These are phyloP conservation scores for Globisporangium echinulatum DNA, from an alignment of 352 stramenopile genomes.

Conservation along the genomic window DNA sequence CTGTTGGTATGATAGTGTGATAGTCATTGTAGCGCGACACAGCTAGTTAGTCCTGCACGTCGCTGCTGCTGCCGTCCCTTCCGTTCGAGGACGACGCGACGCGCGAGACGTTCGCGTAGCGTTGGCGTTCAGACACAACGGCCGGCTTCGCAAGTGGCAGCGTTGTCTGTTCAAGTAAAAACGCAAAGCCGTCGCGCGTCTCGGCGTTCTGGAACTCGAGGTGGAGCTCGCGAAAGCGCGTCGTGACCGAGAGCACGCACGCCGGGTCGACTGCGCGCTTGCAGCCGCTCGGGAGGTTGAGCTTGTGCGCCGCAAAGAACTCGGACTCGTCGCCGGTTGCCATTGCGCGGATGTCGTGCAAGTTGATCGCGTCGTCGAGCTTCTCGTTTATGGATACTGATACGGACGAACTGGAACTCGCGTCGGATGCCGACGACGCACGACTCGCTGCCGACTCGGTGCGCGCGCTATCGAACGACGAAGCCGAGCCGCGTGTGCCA, in stretches of 20 bases:
- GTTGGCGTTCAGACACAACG: slow-evolving; percentile 1
- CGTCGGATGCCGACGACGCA: slow-evolving; percentile 6
- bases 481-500: slow-evolving; percentile 21
- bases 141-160: slow-evolving; percentile 26
- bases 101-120: slow-evolving; percentile 11
- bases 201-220: slow-evolving; percentile 66
- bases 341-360: slow-evolving; percentile 52
- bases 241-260: slow-evolving; percentile 55
- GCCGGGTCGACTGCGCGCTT: slow-evolving; percentile 48
- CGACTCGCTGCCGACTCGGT: neutral
- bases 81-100: slow-evolving; percentile 4
- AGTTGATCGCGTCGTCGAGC: slow-evolving; percentile 53
- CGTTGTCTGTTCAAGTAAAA: slow-evolving; percentile 58
- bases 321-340: slow-evolving; percentile 32
- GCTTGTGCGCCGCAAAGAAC: slow-evolving; percentile 52
- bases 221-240: slow-evolving; percentile 59
- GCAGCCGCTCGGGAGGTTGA: slow-evolving; percentile 32
- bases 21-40: too few species aligned
- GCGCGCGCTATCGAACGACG: slow-evolving; percentile 15
- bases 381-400: slow-evolving; percentile 5
- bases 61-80: slow-evolving; percentile 1
- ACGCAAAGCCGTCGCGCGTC: slow-evolving; percentile 58
- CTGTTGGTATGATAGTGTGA: too few species aligned
- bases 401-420: slow-evolving; percentile 5
- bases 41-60: neutral